phyloP scores from a whole-genome alignment of 2,329 filamentous ascomycete genomes.

The Trichoderma endophyticum region DNA sequence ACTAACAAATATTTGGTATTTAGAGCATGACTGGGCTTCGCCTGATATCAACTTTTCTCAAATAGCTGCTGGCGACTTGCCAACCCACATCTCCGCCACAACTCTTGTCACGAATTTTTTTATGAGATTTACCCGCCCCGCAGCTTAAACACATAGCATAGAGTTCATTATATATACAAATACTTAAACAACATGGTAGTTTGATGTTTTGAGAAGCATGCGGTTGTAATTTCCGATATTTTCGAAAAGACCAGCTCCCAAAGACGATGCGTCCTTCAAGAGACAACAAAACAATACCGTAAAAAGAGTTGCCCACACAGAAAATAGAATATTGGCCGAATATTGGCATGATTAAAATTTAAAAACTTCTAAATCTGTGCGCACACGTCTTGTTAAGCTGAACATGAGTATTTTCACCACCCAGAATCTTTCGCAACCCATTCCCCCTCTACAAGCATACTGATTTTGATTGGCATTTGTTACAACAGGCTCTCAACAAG shows the following conservation, averaged over 20 bases:
- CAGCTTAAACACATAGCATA: background rate
- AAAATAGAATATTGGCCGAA: background rate
- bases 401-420: background rate
- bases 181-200: background rate
- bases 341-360: background rate
- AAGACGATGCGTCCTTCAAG: background rate
- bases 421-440: fast-evolving
- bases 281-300: background rate
- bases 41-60: slow-evolving; percentile 45
- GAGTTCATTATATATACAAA: background rate
- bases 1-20: background rate
- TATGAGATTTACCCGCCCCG: slow-evolving; percentile 30
- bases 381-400: background rate
- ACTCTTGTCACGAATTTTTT: slow-evolving; percentile 46
- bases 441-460: background rate
- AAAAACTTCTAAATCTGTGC: background rate
- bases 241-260: background rate
- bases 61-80: slow-evolving; percentile 37
- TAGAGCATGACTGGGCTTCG: slow-evolving; percentile 45
- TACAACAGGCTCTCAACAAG: background rate
- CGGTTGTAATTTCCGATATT: background rate
- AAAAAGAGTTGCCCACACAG: background rate
- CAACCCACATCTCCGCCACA: slow-evolving; percentile 43
- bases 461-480: background rate
- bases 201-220: background rate